Evolutionary conservation across 345 rosid species (phyloP).

Genomic region (Eutrema yunnanense): DNA sequence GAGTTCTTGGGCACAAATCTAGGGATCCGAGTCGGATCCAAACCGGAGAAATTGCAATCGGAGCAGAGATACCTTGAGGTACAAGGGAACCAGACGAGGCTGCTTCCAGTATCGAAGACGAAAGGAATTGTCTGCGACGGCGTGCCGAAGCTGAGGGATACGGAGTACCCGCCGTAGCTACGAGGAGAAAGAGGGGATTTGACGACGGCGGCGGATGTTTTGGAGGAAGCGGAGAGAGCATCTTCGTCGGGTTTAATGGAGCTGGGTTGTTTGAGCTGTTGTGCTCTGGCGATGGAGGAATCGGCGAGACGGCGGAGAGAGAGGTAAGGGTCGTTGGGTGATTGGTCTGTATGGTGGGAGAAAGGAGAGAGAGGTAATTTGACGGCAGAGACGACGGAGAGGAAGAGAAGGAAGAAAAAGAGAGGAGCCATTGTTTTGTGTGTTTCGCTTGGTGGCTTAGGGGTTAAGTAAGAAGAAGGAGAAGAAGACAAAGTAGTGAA

Average conservation of each 20-base stretch:
- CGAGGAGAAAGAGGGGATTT: constrained; percentile 50
- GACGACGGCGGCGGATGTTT: constrained; percentile 20
- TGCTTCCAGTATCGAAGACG: constrained; percentile 80
- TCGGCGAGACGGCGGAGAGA: constrained; percentile 46
- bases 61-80: constrained; percentile 62
- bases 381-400: constrained; percentile 29
- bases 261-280: constrained; percentile 40
- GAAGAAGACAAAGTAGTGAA: constrained; percentile 14
- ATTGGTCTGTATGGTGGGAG: constrained; percentile 24
- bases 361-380: constrained; percentile 45
- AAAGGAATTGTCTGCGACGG: constrained; percentile 62
- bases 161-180: constrained; percentile 77
- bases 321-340: constrained; percentile 36
- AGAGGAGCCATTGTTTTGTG: constrained; percentile 27
- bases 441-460: constrained; percentile 13
- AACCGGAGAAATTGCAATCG: constrained; percentile 42
- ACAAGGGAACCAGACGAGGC: constrained; percentile 91
- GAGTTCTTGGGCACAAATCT: constrained; percentile 52
- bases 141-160: constrained; percentile 74
- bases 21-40: constrained; percentile 36
- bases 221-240: constrained; percentile 20
- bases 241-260: constrained; percentile 12
- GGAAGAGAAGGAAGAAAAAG: constrained; percentile 9
- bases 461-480: constrained; percentile 20
- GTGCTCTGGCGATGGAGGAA: constrained; percentile 60